Base-by-base conservation (phyloP, 352 stramenopile genomes). In the Albugo laibachii region DNA sequence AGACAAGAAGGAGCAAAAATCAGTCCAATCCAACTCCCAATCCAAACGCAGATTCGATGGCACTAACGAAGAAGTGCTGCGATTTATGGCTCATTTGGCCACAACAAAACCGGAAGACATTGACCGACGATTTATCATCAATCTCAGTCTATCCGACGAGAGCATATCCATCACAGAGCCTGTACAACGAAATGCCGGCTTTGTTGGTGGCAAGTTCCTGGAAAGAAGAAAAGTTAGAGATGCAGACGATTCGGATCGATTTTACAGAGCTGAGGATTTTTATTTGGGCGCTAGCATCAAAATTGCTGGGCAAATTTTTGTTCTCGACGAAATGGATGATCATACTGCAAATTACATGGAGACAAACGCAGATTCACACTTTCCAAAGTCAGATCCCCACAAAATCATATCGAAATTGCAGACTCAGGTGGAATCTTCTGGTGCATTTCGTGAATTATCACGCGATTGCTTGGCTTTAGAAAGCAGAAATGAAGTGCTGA, bases 331-430 rank as follows among this genome's bases (percentile, higher is more conserved):
- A 54, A 82, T 88, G 70, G 76, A 88, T 50, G 73, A 88, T 50
- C 82, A 88, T 58, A 86, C 69, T 41, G 66, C 73, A 40, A 81
- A 81, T 44, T 85, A 78, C 52, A 88, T 88, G 76, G 76, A 89
- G 39, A 50, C 52, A 6, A 69, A 77, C 31, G 43, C 59, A n/a
- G 36, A 48, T 34, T 72, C 74, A 43, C 20, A 43, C 8, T 88
- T 88, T 52, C 56, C 68, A 6, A 63, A 69, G 1, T 79, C 73
- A 0, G 68, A 85, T 57, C 77, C 77, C 46, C 64, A 80, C 31
- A 57, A 54, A 15, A 65, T 80, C 42, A 51, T 83, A 18, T 65
- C 65, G 44, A 83, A 79, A 51, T 56, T 80, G 35, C 66, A 83
- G 80, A 50, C 57, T 79, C 27, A 66, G 59, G n/a, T 53, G 52